phyloP scores from a whole-genome alignment of 2,329 filamentous ascomycete genomes.

The Pseudogymnoascus pannorum region DNA sequence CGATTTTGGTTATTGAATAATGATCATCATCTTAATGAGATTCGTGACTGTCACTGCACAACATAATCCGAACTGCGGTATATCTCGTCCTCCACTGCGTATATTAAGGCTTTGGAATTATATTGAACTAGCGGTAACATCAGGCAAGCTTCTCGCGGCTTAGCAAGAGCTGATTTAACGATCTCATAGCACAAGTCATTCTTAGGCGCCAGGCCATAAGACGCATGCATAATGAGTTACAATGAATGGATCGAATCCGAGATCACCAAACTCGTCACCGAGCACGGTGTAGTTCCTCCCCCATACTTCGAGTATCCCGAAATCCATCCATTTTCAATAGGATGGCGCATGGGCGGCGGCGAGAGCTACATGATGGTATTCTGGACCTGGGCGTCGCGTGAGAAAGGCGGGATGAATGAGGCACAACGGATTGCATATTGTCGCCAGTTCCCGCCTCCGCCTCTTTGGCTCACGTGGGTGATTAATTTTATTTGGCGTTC shows the following conservation, averaged over 20 bases:
- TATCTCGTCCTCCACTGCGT: not conserved
- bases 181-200: not conserved
- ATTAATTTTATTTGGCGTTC: not conserved
- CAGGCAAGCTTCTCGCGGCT: not conserved
- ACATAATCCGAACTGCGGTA: not conserved
- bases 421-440: not conserved
- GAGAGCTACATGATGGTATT: not conserved
- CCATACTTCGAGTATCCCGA: not conserved
- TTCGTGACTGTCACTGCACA: not conserved
- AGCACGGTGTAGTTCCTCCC: not conserved
- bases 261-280: not conserved
- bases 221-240: not conserved
- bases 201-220: not conserved
- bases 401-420: not conserved
- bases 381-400: not conserved
- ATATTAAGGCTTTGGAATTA: not conserved
- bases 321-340: not conserved
- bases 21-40: not conserved
- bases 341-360: not conserved
- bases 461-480: not conserved
- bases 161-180: not conserved
- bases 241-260: not conserved
- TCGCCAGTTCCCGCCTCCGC: not conserved
- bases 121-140: not conserved
- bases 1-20: not conserved